Evolutionary conservation across 768 basidiomycete species (phyloP), one percentile per base, ranked within the genome.

Genomic region (Boletus coccyginus): DNA sequence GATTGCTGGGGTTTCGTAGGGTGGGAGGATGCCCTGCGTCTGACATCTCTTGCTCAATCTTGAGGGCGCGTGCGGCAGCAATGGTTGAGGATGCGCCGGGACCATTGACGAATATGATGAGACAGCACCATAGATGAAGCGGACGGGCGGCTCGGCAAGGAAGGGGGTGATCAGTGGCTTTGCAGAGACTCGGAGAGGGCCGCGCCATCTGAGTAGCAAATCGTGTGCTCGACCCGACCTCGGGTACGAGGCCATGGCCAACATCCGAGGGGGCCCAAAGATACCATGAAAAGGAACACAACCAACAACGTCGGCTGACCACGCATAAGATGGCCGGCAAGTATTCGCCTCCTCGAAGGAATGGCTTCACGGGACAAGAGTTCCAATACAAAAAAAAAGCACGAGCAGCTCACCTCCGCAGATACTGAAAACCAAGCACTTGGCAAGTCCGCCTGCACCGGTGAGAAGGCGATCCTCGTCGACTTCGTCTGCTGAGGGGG

Each of bases 91-190:
- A 94, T 35, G 78, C 80, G 29, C 85, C 83, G 35, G 97, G 78
- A 0, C 88, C 83, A 63, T 83, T 78, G 57, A 92, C 86, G 77
- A 88, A 77, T 69, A 90, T 87, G 53, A 94, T 91, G 55, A 95
- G 64, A 78, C 84, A 9, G 85, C 81, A 46, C 74, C 83, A 64
- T 92, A 88, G 53, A 90, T 77, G 40, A 82, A 53, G 90, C 78
- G 78, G 11, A 68, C 67, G 27, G 87, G 84, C 1, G 87, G 85
- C 57, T 91, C 87, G 2, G 88, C 82, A 16, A 90, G 76, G 2
- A 77, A 21, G 21, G 21, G 21, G 21, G 21, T 21, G 21, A 21
- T 21, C 21, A 21, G 27, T 27, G 27, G 27, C 27, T 27, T 4
- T 27, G 27, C 27, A 27, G 27, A 27, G 21, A n/a, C n/a, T n/a